These are phyloP conservation scores for Lecanicillium sp. DNA, from an alignment of 2,329 filamentous ascomycete genomes.

Conservation along the genomic window DNA sequence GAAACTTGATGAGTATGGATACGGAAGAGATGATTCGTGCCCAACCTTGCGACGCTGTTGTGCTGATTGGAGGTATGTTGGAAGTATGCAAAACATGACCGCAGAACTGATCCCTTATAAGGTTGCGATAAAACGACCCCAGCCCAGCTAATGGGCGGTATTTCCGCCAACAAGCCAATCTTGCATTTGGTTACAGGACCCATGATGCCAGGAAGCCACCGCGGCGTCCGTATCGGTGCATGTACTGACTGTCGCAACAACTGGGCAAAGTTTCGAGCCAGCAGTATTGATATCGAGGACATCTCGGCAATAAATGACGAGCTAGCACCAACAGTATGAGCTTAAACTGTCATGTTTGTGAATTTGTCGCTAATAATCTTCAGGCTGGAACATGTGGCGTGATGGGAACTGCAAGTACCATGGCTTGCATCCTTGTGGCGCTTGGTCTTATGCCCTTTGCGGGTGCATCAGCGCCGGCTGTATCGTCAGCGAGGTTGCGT, in stretches of 20 bases:
- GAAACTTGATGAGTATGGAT: constrained; percentile 74
- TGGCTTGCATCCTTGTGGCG: constrained; percentile 76
- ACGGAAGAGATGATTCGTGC: constrained; percentile 71
- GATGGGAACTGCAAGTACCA: constrained; percentile 88
- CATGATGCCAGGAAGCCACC: constrained; percentile 66
- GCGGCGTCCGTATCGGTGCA: constrained; percentile 58
- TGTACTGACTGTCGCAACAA: constrained; percentile 70
- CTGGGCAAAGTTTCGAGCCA: constrained; percentile 62
- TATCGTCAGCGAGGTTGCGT: constrained; percentile 69
- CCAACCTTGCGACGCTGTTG: constrained; percentile 61
- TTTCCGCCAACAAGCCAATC: constrained; percentile 66
- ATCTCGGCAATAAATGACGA: constrained; percentile 65
- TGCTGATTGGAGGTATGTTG: constrained; percentile 54
- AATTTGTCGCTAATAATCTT: neutral
- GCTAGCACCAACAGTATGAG: constrained; percentile 57
- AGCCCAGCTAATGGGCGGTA: constrained; percentile 67
- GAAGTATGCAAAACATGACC: constrained; percentile 10
- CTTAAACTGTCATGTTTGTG: neutral
- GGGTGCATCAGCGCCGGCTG: constrained; percentile 71
- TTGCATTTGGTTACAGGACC: constrained; percentile 63
- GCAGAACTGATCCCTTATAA: constrained; percentile 24
- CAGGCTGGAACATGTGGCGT: constrained; percentile 74
- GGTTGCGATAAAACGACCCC: constrained; percentile 68
- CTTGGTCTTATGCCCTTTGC: constrained; percentile 75
- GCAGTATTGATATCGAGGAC: constrained; percentile 62